Percentiles rank a stretch among this genome's conserved stretches.
Conservation (phyloP, 257 asterid species). For the Voacanga thouarsii region DNA sequence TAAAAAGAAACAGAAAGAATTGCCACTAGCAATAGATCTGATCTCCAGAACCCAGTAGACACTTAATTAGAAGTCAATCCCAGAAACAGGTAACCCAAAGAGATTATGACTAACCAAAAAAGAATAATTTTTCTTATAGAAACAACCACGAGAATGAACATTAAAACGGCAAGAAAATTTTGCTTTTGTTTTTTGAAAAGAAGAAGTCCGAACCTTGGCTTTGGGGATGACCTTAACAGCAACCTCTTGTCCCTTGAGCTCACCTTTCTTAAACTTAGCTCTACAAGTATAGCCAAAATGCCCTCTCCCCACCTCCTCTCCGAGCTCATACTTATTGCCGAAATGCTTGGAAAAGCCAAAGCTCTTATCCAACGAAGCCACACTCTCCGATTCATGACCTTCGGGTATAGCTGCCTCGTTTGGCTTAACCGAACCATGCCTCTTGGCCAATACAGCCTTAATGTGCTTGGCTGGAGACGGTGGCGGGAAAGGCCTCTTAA, state of each 20-base stretch:
- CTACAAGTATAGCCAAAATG: conserved; percentile 93
- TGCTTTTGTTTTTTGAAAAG: neutral
- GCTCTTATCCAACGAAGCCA: conserved; percentile 62
- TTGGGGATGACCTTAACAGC: conserved; percentile 95
- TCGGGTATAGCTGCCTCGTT: conserved; percentile 64
- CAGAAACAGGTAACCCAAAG: neutral
- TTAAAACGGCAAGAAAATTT: neutral
- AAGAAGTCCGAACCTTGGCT: conserved; percentile 56
- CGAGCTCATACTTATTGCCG: conserved; percentile 71
- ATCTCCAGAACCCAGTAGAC: conserved; percentile 7
- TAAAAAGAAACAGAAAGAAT: conserved; percentile 8
- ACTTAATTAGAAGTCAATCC: neutral
- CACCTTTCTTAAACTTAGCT: conserved; percentile 88
- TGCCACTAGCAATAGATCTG: conserved; percentile 24
- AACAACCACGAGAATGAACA: neutral
- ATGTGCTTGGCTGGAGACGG: conserved; percentile 98
- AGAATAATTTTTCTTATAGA: too few relatives aligned
- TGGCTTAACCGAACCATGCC: conserved; percentile 92
- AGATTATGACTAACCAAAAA: conserved; percentile 1
- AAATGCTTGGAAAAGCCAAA: conserved; percentile 85
- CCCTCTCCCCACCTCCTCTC: conserved; percentile 94
- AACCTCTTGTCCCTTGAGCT: conserved; percentile 72
- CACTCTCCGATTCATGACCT: conserved; percentile 49
- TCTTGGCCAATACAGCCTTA: conserved; percentile 69
- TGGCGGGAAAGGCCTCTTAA: conserved; percentile 83